Evolutionary conservation across 1,284 basidiomycete species (phyloP), one percentile per base, ranked within the genome.

Genomic region (Paramarasmius palmivorus): DNA sequence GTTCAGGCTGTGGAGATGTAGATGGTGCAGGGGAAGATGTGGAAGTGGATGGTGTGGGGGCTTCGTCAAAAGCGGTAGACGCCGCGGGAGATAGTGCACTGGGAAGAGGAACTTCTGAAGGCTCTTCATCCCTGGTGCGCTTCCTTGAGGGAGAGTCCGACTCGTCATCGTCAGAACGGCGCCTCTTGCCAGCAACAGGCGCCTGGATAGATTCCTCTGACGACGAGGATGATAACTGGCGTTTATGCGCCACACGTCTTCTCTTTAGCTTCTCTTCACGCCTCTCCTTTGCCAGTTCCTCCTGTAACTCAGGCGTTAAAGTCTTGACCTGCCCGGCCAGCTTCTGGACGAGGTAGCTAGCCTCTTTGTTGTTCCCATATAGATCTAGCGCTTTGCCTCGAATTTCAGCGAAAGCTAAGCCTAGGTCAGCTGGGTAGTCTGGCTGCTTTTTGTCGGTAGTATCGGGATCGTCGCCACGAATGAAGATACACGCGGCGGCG

Each of bases 401-500:
- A 22, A 54, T 38, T 4, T 22, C 12, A 8, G 29, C 20, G 52
- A 49, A 53, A 14, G 19, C 37, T 15, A 41, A 25, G 17, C 42
- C 47, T 36, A 36, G 29, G 29, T 6, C 6, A 15, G 35, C 17
- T 2, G 47, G 32, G 14, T 35, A 19, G 10, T 35, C 19, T 8
- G 15, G 19, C 8, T 36, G 19, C 32, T 37, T 49, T 34, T 10
- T 1, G 47, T 35, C 5, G 51, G 38, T 17, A 23, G 25, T 22
- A n/a, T 48, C 32, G 29, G 34, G 12, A 6, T 49, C 37, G 22
- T 39, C 39, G 38, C 23, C 14, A 19, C 29, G 25, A 19, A 55
- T 58, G 34, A 52, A 51, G 12, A 12, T 2, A 2, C 44, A 41
- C n/a, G 55, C 59, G 2, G 57, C 54, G 1, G 52, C 34, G 9